Base-by-base conservation (phyloP, 805 yeast species). In the Myxozyma udenii region DNA sequence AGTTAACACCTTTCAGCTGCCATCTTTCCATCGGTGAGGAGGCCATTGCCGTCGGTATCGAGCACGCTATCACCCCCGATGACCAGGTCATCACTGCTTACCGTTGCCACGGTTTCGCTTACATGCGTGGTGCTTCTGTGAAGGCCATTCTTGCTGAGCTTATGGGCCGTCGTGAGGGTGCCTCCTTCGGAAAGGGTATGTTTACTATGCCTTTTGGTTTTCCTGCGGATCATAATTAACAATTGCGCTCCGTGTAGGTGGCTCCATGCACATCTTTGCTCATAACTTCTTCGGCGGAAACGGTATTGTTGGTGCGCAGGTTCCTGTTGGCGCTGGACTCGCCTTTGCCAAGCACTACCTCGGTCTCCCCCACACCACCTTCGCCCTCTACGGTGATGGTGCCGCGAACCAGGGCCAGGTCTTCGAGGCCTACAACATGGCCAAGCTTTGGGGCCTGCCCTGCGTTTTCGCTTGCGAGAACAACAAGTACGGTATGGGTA, bases 401-500 rank as follows among this genome's bases (percentile, higher is more conserved):
- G 98, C 98, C 48, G 84, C 98, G 60, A 93, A 93, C 79, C 98
- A 93, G 77, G 98, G 98, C 71, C 98, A 93, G 78, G 97, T 90
- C 57, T 93, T 93, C 65, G 98, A 93, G 78, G 71, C 97, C 47
- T 93, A 79, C 80, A 93, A 93, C 83, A 93, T 93, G 98, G 98
- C 98, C 68, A 93, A 93, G 76, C 81, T 93, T 70, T 93, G 96
- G 96, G 83, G 90, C 74, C 79, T 93, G 68, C 98, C 98, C 63
- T 85, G 87, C 69, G 75, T 93, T 60, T 93, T 88, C 69, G 88
- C 93, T 59, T 93, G 98, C 79, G 98, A 93, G 76, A 93, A 93
- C 81, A 93, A 93, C 84, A 93, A 89, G 77, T 93, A 93, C 73
- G 98, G 98, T 80, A 93, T 93, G 98, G 98, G 98, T 77, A 93